Conservation (phyloP, 192 early-diverging fungal species). For the Haplosporangium gracile region DNA sequence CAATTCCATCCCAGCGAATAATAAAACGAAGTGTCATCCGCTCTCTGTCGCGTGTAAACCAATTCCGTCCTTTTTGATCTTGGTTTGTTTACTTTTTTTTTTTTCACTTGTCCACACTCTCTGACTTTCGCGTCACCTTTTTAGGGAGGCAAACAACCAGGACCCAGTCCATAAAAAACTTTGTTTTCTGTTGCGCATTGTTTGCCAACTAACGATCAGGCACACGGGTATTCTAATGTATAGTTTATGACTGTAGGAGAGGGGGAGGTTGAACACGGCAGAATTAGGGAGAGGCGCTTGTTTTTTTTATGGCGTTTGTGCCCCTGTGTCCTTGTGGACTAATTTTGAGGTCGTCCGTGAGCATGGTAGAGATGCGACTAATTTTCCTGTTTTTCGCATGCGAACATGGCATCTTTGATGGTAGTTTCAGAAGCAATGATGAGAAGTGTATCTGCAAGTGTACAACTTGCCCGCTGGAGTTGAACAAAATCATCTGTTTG, state of each 20-base stretch:
- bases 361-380: too few relatives aligned
- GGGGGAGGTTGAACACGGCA: background rate
- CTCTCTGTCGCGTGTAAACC: background rate
- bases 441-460: too few relatives aligned
- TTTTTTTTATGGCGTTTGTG: background rate
- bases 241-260: background rate
- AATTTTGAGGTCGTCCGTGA: too few relatives aligned
- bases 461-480: background rate
- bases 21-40: background rate
- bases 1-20: constrained; percentile 7
- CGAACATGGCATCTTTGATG: too few relatives aligned
- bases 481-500: background rate
- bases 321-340: background rate
- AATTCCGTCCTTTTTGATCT: background rate
- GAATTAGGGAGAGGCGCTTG: background rate
- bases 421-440: too few relatives aligned
- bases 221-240: background rate
- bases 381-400: too few relatives aligned
- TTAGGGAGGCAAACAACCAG: background rate
- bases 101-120: background rate
- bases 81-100: background rate
- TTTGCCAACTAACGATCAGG: background rate
- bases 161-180: background rate
- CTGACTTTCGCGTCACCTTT: background rate
- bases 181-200: background rate